Conservation (phyloP, 2,329 filamentous ascomycete species). For the Colletotrichum limetticola region DNA sequence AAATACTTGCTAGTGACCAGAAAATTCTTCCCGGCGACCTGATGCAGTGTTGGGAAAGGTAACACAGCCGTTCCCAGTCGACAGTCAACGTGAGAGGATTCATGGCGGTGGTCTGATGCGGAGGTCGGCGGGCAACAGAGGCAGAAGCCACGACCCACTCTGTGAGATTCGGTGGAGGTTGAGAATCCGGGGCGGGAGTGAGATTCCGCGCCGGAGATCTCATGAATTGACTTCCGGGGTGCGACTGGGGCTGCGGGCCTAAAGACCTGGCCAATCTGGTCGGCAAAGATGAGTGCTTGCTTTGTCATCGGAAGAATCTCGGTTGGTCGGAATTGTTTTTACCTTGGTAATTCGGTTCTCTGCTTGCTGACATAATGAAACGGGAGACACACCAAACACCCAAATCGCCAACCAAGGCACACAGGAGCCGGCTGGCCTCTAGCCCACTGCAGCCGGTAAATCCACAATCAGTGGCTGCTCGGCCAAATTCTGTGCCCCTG, state of each 20-base stretch:
- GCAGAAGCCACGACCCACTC: background rate
- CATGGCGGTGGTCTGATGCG: background rate
- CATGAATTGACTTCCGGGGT: constrained; percentile 16
- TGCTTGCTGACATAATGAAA: background rate
- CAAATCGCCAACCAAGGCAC: constrained; percentile 19
- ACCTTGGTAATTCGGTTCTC: constrained; percentile 13
- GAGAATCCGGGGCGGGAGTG: constrained; percentile 20
- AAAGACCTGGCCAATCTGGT: background rate
- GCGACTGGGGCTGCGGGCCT: background rate
- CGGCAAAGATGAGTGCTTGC: background rate
- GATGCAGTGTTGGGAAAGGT: background rate
- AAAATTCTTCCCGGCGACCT: too few species aligned
- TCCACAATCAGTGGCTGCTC: background rate
- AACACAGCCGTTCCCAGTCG: background rate
- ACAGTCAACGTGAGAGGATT: background rate
- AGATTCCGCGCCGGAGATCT: constrained; percentile 7
- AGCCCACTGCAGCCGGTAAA: too few species aligned
- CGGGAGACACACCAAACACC: background rate
- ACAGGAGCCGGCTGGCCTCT: constrained; percentile 4
- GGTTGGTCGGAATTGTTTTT: background rate
- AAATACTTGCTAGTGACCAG: too few species aligned
- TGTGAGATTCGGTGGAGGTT: constrained; percentile 3
- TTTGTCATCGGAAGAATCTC: constrained; percentile 15
- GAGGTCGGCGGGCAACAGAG: too few species aligned
- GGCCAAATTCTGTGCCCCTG: background rate